Base-by-base conservation (phyloP, 768 basidiomycete genomes). In the Leccinellum albellum region DNA sequence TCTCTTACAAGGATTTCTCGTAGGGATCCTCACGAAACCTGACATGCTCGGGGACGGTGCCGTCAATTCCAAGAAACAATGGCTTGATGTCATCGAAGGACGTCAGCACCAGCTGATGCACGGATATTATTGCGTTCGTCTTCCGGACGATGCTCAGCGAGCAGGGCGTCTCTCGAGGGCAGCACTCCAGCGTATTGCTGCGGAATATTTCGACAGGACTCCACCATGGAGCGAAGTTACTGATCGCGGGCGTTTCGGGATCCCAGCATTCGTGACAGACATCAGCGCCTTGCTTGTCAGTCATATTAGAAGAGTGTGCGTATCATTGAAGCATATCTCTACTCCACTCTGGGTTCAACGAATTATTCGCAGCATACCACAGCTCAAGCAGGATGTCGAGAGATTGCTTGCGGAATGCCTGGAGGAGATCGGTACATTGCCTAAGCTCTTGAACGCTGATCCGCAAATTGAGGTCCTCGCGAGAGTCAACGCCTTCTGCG, bases 21-120 rank as follows among this genome's bases (percentile, higher is more conserved):
- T 59, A 89, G 87, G 84, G 6, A 79, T 90, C 1, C 75, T 89
- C 10, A 90, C 88, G 0, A 89, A 90, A 61, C 83, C 86, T 0
- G 89, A 91, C 60, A 75, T 68, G 4, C 68, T 90, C 1, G 65
- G 71, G 1, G 44, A 60, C 0, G 84, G 83, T 10, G 73, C 78
- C 3, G 75, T 66, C 4, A 73, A 77, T 42, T 46, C 74, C 46
- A 78, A 72, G 15, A 47, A 73, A 31, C 45, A 35, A 28, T 88
- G 87, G 85, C 70, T 74, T n/a, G 73, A 77, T 1, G 73, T 84
- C 3, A 68, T 88, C 6, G 75, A 82, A 56, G 83, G 81, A 31
- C 74, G 73, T 42, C 24, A 62, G 31, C 70, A 87, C 61, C 51
- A 17, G 15, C 70, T 88, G 56, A 75, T 64, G 35, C 83, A 83